These are phyloP conservation scores for Trypanosoma brucei DNA, from an alignment of 208 protist species.

Conservation along the genomic window DNA sequence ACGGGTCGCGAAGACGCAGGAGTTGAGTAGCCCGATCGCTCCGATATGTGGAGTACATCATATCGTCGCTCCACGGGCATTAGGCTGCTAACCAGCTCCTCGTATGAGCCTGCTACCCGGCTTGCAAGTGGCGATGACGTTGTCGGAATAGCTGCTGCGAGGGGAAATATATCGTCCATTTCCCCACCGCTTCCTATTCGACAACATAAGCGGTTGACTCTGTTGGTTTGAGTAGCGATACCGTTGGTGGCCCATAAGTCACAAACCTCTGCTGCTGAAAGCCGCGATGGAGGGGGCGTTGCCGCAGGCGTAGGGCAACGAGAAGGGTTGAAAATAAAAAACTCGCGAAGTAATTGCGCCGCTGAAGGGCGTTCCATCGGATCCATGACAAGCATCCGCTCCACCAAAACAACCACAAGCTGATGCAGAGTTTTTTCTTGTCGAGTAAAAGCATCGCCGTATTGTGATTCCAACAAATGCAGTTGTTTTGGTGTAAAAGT, in stretches of 20 bases:
- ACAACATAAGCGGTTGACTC: neutral
- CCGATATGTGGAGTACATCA: slow-evolving; percentile 17
- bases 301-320: neutral
- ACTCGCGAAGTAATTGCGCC: slow-evolving; percentile 39
- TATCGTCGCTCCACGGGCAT: slow-evolving; percentile 12
- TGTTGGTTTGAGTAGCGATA: neutral
- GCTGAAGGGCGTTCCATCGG: slow-evolving; percentile 49
- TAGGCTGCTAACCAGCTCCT: slow-evolving; percentile 9
- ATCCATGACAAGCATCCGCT: slow-evolving; percentile 57
- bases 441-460: slow-evolving; percentile 40
- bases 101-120: slow-evolving; percentile 16
- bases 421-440: slow-evolving; percentile 55
- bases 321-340: slow-evolving; percentile 31
- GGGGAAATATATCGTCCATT: neutral
- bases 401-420: slow-evolving; percentile 59
- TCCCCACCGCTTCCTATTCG: neutral
- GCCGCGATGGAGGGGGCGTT: neutral
- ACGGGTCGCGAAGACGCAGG: neutral
- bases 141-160: neutral
- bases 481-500: slow-evolving; percentile 35
- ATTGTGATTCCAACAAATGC: slow-evolving; percentile 27
- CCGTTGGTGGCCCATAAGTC: neutral
- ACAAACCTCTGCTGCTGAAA: neutral
- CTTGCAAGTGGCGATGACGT: slow-evolving; percentile 8
- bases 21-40: slow-evolving; percentile 1